Evolutionary conservation across 1,139 yeast genomes (phyloP).

Genomic region (Nakaseomyces sp.): DNA sequence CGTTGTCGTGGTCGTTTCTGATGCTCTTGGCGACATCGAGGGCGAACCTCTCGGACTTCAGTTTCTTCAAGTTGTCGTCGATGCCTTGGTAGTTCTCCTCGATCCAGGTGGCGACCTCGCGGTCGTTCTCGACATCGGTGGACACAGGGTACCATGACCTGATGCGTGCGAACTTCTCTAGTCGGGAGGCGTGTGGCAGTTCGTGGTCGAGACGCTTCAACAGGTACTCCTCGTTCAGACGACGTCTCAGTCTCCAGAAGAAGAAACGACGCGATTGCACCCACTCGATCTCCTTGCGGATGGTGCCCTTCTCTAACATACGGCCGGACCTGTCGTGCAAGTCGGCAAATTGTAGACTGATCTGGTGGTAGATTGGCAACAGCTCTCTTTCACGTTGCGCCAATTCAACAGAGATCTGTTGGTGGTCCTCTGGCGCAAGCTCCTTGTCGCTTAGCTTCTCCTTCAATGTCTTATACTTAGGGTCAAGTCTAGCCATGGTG

Average conservation of each 20-base stretch:
- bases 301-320: constrained; percentile 91
- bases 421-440: constrained; percentile 55
- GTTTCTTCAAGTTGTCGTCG: constrained; percentile 51
- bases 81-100: constrained; percentile 65
- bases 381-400: constrained; percentile 70
- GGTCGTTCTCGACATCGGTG: constrained; percentile 63
- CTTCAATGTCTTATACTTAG: constrained; percentile 60
- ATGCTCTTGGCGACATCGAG: constrained; percentile 53
- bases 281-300: constrained; percentile 82
- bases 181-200: constrained; percentile 51
- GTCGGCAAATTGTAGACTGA: constrained; percentile 94
- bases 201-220: constrained; percentile 65
- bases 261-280: constrained; percentile 82
- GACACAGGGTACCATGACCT: constrained; percentile 80
- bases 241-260: constrained; percentile 98
- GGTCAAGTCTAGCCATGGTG: constrained; percentile 86
- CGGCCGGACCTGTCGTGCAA: constrained; percentile 96
- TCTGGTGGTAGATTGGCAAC: constrained; percentile 83
- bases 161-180: constrained; percentile 78
- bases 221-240: constrained; percentile 86
- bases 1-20: constrained; percentile 46
- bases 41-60: constrained; percentile 57
- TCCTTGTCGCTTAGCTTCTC: constrained; percentile 45
- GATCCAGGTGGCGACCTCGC: constrained; percentile 76
- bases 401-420: constrained; percentile 55